Base-by-base conservation (phyloP, 148 eudicot genomes). In the Vaccinium darrowii region DNA sequence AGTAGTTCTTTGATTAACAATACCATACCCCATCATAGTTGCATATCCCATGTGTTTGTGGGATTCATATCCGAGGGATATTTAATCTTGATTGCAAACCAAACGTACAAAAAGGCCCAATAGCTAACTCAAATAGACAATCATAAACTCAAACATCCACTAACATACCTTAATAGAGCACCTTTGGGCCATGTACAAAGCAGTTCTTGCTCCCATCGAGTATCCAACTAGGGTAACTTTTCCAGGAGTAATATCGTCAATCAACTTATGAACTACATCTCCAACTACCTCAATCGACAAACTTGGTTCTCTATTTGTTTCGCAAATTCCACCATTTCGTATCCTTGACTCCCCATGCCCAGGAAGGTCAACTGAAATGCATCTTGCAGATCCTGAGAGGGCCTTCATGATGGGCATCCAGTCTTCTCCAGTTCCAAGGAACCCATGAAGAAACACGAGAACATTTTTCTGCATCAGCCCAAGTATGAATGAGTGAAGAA, bases 161-260 rank as follows among this genome's bases (percentile, higher is more conserved):
- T 63, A 19, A 11, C 67, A 67, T 90, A 97, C 99, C 99, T 90
- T 91, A 78, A 84, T 79, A 73, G 84, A 67, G 80, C 81, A 86
- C 90, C 92, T 93, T 62, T 93, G 86, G 85, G 99, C 95, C 92
- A 93, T 91, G 91, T 91, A 92, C 85, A 95, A 86, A n/a, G 98
- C 92, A 25, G 93, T 92, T 89, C 99, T 91, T 76, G 96, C 98
- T 87, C 98, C 99, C 99, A 97, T 95, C 11, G 99, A 97, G 90
- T 97, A 95, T 72, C 99, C 98, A 67, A 97, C 90, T 56, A 97
- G 88, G 50, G 90, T 88, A 87, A 94, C 94, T 86, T 91, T 92
- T 57, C 87, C 85, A 33, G 92, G 87, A 78, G 90, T 83, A 69
- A 89, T 77, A 23, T 83, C 76, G 77, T 85, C 65, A 60, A 95